Evolutionary conservation across 805 yeast species (phyloP).

Genomic region (Saccharomycopsis sp.): DNA sequence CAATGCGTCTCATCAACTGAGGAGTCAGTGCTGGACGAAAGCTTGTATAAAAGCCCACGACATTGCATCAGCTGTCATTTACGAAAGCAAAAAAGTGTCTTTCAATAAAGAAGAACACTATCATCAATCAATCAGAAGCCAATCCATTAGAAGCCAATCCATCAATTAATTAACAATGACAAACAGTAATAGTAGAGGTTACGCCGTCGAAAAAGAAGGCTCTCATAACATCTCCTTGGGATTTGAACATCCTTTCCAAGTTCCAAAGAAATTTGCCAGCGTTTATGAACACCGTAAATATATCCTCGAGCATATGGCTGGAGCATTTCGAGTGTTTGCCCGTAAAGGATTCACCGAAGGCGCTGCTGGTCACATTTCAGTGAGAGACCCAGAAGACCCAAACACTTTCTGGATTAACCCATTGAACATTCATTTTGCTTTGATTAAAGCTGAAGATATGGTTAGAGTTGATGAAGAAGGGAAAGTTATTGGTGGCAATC

Average conservation of each 20-base stretch:
- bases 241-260: constrained; percentile 40
- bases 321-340: constrained; percentile 78
- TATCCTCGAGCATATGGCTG: constrained; percentile 72
- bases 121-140: neutral
- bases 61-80: neutral
- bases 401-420: constrained; percentile 87
- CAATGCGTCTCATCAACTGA: no score
- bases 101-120: neutral
- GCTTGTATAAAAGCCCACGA: neutral
- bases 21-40: no score
- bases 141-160: neutral
- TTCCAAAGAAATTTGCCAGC: constrained; percentile 44
- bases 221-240: constrained; percentile 56
- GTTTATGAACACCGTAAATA: constrained; percentile 44
- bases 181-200: constrained; percentile 27
- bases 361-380: constrained; percentile 78
- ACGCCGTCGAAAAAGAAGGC: constrained; percentile 40
- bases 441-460: constrained; percentile 54
- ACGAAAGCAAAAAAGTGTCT: neutral
- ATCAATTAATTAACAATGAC: neutral
- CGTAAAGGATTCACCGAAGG: constrained; percentile 73
- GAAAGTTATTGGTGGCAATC: constrained; percentile 54
- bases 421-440: constrained; percentile 65
- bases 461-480: constrained; percentile 60
- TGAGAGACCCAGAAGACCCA: constrained; percentile 79